Conservation (phyloP, 768 basidiomycete species). For the Lactarius akahatsu region DNA sequence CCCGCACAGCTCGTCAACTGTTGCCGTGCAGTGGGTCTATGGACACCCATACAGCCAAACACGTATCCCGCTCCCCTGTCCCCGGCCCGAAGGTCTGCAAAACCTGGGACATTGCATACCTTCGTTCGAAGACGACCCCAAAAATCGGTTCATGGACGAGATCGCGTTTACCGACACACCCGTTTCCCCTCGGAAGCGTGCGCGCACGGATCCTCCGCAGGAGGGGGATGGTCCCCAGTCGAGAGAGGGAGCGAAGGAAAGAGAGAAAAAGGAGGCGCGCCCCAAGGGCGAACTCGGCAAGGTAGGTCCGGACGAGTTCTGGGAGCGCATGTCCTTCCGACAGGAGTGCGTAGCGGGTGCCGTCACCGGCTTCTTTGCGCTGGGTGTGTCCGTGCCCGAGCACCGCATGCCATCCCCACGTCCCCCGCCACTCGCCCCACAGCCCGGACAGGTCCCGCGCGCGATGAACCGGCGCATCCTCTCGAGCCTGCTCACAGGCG, state of each 20-base stretch:
- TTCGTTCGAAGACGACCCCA: conserved; percentile 95
- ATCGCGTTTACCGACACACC: conserved; percentile 69
- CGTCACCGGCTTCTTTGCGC: conserved; percentile 90
- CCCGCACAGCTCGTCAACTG: conserved; percentile 20
- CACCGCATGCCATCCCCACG: conserved; percentile 19
- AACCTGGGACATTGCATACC: conserved; percentile 79
- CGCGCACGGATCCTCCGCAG: conserved; percentile 36
- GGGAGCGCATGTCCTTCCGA: conserved; percentile 95
- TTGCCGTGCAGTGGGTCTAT: conserved; percentile 57
- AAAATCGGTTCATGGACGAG: conserved; percentile 90
- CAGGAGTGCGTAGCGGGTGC: conserved; percentile 92
- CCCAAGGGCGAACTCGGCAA: conserved; percentile 53
- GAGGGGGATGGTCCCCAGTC: conserved; percentile 13
- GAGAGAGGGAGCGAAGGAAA: conserved; percentile 31
- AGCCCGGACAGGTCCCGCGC: conserved; percentile 60
- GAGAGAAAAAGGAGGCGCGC: conserved; percentile 30
- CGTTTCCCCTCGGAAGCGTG: conserved; percentile 56
- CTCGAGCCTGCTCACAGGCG: conserved; percentile 63
- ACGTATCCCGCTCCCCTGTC: conserved; percentile 46
- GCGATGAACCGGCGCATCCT: conserved; percentile 71
- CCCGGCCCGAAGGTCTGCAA: conserved; percentile 40
- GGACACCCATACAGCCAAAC: conserved; percentile 69
- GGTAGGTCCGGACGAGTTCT: conserved; percentile 79
- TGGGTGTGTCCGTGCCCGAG: conserved; percentile 45
- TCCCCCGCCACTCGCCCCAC: conserved; percentile 45